These are phyloP conservation scores for Syzygium syzygioides DNA, from an alignment of 441 rosid genomes.

Conservation along the genomic window DNA sequence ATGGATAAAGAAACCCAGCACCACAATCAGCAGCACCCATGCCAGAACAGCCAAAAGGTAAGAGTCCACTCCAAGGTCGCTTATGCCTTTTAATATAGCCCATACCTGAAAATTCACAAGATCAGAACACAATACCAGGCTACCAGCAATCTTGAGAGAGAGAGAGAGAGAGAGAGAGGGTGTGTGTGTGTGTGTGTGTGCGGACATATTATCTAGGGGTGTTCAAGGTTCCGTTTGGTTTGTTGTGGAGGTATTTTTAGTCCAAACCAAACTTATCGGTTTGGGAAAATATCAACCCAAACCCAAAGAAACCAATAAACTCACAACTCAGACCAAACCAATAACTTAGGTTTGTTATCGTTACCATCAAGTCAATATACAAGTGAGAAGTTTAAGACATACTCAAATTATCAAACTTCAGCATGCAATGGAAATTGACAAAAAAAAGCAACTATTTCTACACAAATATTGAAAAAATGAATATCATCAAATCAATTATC, in stretches of 20 bases:
- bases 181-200: neutral
- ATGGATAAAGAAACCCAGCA: constrained; percentile 64
- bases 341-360: neutral
- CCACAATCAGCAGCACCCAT: constrained; percentile 48
- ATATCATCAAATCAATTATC: neutral
- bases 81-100: constrained; percentile 52
- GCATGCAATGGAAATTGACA: neutral
- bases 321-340: neutral
- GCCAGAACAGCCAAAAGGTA: constrained; percentile 56
- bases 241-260: neutral
- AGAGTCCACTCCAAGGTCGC: constrained; percentile 46
- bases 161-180: neutral
- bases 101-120: constrained; percentile 42
- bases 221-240: neutral
- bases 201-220: neutral
- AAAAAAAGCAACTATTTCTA: neutral
- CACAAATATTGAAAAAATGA: neutral
- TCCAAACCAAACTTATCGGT: neutral
- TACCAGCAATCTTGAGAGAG: neutral
- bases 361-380: neutral
- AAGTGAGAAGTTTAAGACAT: neutral
- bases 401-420: neutral
- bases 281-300: neutral
- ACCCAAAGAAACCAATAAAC: neutral
- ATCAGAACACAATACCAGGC: neutral